A percentile compares a stretch with the other conserved stretches of the same genome.
These are phyloP conservation scores for Austroboletus festivus DNA, from an alignment of 768 basidiomycete species.

Conservation along the genomic window DNA sequence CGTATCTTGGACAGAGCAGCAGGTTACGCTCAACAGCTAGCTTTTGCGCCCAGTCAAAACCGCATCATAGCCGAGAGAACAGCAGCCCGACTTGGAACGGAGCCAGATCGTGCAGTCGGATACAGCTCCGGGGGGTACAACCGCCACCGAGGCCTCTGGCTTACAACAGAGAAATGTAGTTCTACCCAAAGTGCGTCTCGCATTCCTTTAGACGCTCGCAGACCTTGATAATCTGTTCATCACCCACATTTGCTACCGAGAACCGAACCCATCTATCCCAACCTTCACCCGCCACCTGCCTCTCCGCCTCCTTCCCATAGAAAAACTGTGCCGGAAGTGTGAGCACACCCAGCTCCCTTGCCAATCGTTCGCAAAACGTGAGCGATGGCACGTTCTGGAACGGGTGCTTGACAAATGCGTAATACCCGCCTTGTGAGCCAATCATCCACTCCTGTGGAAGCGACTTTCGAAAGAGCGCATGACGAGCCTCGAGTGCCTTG, in stretches of 20 bases:
- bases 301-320: conserved; percentile 14
- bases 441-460: conserved; percentile 59
- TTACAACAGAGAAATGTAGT: too few relatives aligned
- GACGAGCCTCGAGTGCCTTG: conserved; percentile 47
- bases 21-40: too few relatives aligned
- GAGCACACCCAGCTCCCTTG: conserved; percentile 59
- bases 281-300: conserved; percentile 26
- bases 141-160: too few relatives aligned
- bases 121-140: too few relatives aligned
- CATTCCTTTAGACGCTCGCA: conserved; percentile 50
- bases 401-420: conserved; percentile 72
- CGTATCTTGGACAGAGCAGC: too few relatives aligned
- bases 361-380: conserved; percentile 58
- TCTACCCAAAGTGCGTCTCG: conserved; percentile 33
- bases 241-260: conserved; percentile 77
- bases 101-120: too few relatives aligned
- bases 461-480: conserved; percentile 48
- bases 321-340: conserved; percentile 69
- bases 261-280: conserved; percentile 70
- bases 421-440: conserved; percentile 69
- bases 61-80: too few relatives aligned
- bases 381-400: conserved; percentile 45
- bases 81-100: too few relatives aligned
- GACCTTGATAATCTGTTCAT: conserved; percentile 51
- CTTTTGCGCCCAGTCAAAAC: too few relatives aligned